A percentile compares a stretch with the other conserved stretches of the same genome.
phyloP scores from a whole-genome alignment of 129 eudicot species.

The Pittosporum tobira region DNA sequence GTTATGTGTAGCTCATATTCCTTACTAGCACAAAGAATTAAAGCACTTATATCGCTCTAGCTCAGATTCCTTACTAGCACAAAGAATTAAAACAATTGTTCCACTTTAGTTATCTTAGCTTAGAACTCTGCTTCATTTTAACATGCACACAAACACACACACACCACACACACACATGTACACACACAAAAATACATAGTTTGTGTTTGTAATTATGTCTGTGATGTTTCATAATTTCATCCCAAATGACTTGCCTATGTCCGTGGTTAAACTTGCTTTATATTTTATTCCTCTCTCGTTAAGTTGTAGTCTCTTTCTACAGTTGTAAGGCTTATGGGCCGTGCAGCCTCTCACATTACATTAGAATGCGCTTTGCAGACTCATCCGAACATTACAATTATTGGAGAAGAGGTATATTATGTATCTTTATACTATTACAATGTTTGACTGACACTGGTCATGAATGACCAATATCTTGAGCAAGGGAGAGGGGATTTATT shows the following conservation, averaged over 20 bases:
- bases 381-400: constrained; percentile 88
- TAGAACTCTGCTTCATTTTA: not conserved
- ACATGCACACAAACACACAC: not conserved
- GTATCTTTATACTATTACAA: not conserved
- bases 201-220: not conserved
- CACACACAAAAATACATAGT: too few relatives aligned
- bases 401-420: constrained; percentile 84
- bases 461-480: not conserved
- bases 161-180: not conserved
- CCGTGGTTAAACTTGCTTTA: too few relatives aligned
- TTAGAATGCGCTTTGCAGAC: constrained; percentile 98
- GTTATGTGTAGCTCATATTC: not conserved
- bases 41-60: not conserved
- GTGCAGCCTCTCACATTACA: constrained; percentile 98
- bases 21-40: not conserved
- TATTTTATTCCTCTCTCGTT: constrained; percentile 2
- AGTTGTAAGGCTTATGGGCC: constrained; percentile 99
- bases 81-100: not conserved
- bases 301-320: constrained; percentile 11
- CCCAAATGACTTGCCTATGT: too few relatives aligned
- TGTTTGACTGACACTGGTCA: not conserved
- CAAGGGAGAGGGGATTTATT: not conserved
- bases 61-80: not conserved
- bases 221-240: not conserved
- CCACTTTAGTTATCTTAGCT: not conserved